Evolutionary conservation across 768 basidiomycete species (phyloP).

Genomic region (Leccinum rimulosum): DNA sequence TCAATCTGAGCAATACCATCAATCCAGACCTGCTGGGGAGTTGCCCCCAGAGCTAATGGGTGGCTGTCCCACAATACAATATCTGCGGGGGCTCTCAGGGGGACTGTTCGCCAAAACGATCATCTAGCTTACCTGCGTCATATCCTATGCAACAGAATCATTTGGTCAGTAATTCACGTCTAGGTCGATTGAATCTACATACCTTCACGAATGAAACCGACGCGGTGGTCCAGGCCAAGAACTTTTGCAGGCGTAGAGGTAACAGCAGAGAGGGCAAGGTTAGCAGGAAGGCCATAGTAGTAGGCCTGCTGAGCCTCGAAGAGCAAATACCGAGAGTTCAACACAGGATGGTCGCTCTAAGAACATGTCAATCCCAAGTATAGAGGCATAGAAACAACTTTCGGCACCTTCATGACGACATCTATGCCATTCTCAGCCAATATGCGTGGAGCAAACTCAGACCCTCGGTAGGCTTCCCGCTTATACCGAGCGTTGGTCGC

Average conservation of each 20-base stretch:
- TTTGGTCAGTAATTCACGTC: not conserved
- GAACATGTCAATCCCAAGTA: conserved; percentile 7
- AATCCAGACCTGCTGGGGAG: conserved; percentile 79
- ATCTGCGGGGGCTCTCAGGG: conserved; percentile 38
- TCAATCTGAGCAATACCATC: conserved; percentile 76
- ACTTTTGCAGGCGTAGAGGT: conserved; percentile 70
- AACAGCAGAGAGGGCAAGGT: conserved; percentile 66
- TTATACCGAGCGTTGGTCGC: conserved; percentile 72
- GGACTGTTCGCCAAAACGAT: not conserved
- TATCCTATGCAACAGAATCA: conserved; percentile 42
- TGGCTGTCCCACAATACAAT: conserved; percentile 76
- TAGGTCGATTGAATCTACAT: not conserved
- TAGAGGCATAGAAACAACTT: conserved; percentile 23
- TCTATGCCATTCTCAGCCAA: conserved; percentile 54
- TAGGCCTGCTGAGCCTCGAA: conserved; percentile 66
- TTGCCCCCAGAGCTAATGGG: conserved; percentile 73
- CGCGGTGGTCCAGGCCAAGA: conserved; percentile 71
- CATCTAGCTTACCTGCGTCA: conserved; percentile 55
- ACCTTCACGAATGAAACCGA: conserved; percentile 63
- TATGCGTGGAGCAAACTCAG: conserved; percentile 62
- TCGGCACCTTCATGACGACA: conserved; percentile 57
- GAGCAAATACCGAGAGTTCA: conserved; percentile 54
- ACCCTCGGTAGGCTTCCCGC: conserved; percentile 61
- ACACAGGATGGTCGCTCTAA: conserved; percentile 53
- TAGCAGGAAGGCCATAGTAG: conserved; percentile 64